phyloP scores from a whole-genome alignment of 2,329 filamentous ascomycete genomes.

The Curvularia verruculosa region DNA sequence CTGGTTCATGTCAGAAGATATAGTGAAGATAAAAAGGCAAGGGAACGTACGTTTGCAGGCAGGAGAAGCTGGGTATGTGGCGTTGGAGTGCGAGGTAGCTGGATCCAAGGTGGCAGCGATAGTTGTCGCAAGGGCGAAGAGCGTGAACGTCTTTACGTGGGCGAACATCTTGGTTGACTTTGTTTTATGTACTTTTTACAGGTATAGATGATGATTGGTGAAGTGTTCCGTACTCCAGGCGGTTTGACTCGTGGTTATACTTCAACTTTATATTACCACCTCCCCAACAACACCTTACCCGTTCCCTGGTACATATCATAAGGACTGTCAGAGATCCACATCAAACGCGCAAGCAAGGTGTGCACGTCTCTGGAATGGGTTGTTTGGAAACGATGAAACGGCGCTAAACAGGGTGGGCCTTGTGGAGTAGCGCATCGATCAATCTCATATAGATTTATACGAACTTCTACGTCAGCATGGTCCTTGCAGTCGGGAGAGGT shows the following conservation, averaged over 20 bases:
- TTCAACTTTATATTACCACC: not conserved
- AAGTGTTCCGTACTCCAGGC: not conserved
- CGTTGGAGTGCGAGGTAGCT: constrained; percentile 48
- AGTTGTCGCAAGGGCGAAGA: constrained; percentile 19
- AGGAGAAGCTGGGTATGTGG: constrained; percentile 35
- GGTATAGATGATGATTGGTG: not conserved
- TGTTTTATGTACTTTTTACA: not conserved
- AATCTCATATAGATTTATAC: constrained; percentile 1
- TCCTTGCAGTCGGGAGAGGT: not conserved
- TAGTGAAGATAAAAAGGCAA: too few species aligned
- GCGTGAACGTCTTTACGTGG: constrained; percentile 8
- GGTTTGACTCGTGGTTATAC: not conserved
- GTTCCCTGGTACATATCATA: not conserved
- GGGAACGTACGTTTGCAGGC: constrained; percentile 30
- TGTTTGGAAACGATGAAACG: constrained; percentile 5
- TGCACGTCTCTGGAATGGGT: not conserved
- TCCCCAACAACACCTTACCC: too few species aligned
- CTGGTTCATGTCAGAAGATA: constrained; percentile 1
- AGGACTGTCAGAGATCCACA: constrained; percentile 1
- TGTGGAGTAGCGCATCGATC: not conserved
- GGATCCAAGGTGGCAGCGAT: constrained; percentile 47
- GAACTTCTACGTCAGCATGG: not conserved
- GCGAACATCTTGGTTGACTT: constrained; percentile 2
- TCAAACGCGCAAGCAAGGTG: not conserved
- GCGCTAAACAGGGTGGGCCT: constrained; percentile 1